Conservation (phyloP, 129 eudicot genomes). For the Scalesia atractyloides region DNA sequence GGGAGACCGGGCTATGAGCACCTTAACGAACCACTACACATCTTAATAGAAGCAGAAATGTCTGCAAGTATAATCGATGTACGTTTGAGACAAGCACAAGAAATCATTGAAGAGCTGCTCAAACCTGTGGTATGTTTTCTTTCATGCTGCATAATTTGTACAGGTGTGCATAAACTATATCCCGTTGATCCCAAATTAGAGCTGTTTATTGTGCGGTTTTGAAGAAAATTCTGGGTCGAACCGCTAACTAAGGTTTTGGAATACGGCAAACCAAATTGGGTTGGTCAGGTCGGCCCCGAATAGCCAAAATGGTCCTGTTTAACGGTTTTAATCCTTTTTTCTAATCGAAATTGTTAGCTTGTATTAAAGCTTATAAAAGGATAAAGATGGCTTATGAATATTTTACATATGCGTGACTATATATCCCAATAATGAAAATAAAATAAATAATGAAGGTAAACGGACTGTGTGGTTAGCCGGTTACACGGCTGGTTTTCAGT, state of each 20-base stretch:
- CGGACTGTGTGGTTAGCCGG: neutral
- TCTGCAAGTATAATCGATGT: conserved; percentile 58
- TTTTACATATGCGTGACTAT: neutral
- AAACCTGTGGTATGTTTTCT: conserved; percentile 69
- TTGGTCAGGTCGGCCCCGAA: too few species aligned
- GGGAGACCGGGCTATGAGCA: conserved; percentile 83
- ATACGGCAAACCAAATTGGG: neutral
- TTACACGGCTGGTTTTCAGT: neutral
- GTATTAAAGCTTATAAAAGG: neutral
- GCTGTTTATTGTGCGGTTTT: neutral
- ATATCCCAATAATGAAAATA: neutral
- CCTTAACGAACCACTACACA: conserved; percentile 71
- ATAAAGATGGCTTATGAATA: neutral
- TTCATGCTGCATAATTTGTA: neutral
- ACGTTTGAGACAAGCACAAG: conserved; percentile 67
- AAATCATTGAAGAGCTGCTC: conserved; percentile 72
- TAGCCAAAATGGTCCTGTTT: too few species aligned
- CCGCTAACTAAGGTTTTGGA: neutral
- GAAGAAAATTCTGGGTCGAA: neutral
- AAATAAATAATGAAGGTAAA: neutral
- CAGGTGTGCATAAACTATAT: too few species aligned
- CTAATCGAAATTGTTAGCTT: neutral
- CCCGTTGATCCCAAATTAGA: too few species aligned
- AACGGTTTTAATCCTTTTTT: neutral
- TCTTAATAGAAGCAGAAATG: conserved; percentile 69